phyloP scores from a whole-genome alignment of 768 basidiomycete species.

The Dioszegia crocea region DNA sequence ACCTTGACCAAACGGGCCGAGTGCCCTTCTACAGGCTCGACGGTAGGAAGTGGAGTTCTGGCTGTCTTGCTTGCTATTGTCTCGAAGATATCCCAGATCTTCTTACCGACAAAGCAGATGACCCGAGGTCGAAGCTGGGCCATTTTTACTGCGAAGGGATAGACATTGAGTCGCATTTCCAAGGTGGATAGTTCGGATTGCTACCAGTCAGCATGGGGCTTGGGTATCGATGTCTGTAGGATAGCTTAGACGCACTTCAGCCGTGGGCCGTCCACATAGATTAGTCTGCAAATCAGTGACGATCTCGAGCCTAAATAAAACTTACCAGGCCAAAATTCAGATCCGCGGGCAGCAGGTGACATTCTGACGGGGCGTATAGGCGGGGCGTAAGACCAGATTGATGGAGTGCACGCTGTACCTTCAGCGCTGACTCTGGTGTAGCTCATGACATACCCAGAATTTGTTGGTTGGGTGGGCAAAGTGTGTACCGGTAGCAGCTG shows the following conservation, averaged over 20 bases:
- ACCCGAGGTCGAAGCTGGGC: conserved; percentile 59
- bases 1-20: too few relatives aligned
- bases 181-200: conserved; percentile 47
- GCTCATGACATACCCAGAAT: conserved; percentile 73
- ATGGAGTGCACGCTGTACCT: conserved; percentile 57
- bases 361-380: conserved; percentile 59
- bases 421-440: too few relatives aligned
- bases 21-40: too few relatives aligned
- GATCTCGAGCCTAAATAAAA: not conserved
- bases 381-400: conserved; percentile 61
- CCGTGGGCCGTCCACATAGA: conserved; percentile 65
- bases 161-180: conserved; percentile 55
- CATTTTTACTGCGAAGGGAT: conserved; percentile 62
- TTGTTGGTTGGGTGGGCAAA: conserved; percentile 76
- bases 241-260: conserved; percentile 59
- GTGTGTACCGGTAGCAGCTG: conserved; percentile 69
- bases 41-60: not conserved
- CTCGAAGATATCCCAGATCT: conserved; percentile 57
- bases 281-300: conserved; percentile 62
- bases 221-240: not conserved
- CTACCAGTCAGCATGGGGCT: conserved; percentile 10
- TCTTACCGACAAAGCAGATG: conserved; percentile 73
- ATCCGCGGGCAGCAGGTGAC: conserved; percentile 58
- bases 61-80: conserved; percentile 44
- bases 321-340: conserved; percentile 67